Percentiles rank a stretch among this genome's conserved stretches.
These are phyloP conservation scores for Smittium culicis DNA, from an alignment of 371 early-diverging fungal genomes.

Conservation along the genomic window DNA sequence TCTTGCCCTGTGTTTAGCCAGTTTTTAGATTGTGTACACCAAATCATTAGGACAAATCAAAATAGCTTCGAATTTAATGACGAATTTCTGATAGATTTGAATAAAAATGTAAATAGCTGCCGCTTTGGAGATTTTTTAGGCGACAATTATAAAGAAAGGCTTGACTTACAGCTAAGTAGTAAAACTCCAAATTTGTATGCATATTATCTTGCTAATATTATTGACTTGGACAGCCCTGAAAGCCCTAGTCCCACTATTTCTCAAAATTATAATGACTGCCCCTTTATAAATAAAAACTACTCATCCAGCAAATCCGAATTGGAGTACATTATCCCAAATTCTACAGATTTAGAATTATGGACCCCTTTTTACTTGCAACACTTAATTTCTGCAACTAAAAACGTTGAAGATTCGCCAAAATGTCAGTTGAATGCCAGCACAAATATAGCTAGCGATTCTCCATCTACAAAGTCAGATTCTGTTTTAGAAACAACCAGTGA, in stretches of 20 bases:
- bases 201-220: constrained; percentile 41
- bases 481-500: no score
- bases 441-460: no score
- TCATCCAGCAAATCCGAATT: background rate
- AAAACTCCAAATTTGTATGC: constrained; percentile 67
- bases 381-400: background rate
- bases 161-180: constrained; percentile 15
- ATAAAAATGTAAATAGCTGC: constrained; percentile 72
- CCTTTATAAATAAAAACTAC: background rate
- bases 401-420: background rate
- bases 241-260: background rate
- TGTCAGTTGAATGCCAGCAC: no score
- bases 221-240: background rate
- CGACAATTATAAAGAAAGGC: constrained; percentile 70
- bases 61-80: constrained; percentile 87
- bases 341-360: background rate
- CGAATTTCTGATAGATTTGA: constrained; percentile 56
- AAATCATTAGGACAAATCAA: constrained; percentile 74
- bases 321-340: background rate
- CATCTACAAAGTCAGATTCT: no score
- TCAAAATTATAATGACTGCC: no score
- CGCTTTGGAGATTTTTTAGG: constrained; percentile 88
- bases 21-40: constrained; percentile 87
- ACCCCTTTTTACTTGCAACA: constrained; percentile 3
- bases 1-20: constrained; percentile 89